Conservation (phyloP, 164 flowering plant genomes). For the Nymphaea colorata region DNA sequence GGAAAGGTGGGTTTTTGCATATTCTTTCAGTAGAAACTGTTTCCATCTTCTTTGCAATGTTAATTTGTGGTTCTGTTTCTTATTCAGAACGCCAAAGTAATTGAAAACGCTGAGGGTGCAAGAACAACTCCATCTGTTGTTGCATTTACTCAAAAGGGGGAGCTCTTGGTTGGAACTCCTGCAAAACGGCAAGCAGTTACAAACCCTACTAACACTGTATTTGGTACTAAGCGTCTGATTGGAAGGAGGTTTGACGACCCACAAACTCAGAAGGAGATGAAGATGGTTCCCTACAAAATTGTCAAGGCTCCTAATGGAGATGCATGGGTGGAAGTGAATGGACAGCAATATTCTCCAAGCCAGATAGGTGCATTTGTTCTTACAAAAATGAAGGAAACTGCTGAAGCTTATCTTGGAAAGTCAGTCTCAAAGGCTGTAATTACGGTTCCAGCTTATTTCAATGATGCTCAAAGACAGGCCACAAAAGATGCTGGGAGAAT, state of each 20-base stretch:
- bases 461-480: constrained; percentile 31
- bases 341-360: constrained; percentile 28
- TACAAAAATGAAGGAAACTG: constrained; percentile 27
- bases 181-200: constrained; percentile 29
- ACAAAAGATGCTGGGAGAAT: constrained; percentile 38
- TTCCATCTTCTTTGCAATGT: neutral
- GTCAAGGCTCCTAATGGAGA: constrained; percentile 29
- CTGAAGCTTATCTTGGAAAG: constrained; percentile 26
- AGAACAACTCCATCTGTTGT: constrained; percentile 29
- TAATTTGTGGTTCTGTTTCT: neutral
- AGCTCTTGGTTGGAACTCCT: constrained; percentile 22
- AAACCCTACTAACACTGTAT: constrained; percentile 26
- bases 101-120: constrained; percentile 28
- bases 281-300: constrained; percentile 29
- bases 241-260: constrained; percentile 27
- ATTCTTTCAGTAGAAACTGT: neutral
- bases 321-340: constrained; percentile 32
- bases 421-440: constrained; percentile 27
- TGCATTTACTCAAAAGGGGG: constrained; percentile 23
- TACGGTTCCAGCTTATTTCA: constrained; percentile 33
- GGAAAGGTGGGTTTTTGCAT: constrained; percentile 19
- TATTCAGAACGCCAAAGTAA: constrained; percentile 23
- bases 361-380: constrained; percentile 31
- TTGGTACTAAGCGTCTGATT: constrained; percentile 26
- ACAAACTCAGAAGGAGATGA: constrained; percentile 28